Evolutionary conservation across 202 grass and related monocot species (phyloP), one percentile per base, ranked within the genome.

Genomic region (Miscanthus sacchariflorus): DNA sequence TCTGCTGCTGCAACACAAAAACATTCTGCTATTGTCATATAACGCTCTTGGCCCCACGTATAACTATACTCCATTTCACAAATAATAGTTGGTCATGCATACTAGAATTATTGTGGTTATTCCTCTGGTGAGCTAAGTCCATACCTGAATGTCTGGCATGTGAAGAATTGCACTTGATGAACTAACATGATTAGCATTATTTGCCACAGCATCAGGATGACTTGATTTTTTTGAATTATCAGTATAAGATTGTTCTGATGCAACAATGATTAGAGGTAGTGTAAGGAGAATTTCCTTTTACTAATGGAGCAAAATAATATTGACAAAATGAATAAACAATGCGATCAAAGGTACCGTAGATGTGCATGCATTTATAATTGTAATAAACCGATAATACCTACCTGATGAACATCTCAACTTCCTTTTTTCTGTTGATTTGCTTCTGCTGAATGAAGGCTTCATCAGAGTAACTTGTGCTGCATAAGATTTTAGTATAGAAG

Each of bases 391-490:
- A 59, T 24, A 58, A 33, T 80, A 59, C 19, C 89, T 93, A 90
- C 90, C 88, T 79, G 82, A 61, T 81, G 83, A 87, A 81, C 19
- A 49, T 58, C 42, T 78, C 25, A 28, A 24, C 58, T 89, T 93
- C 35, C 72, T 65, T 86, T 75, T 75, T 12, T 78, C 76, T 74
- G 56, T 71, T 50, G 59, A 39, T 88, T 92, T 92, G 40, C 36
- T 83, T 88, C 84, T 93, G 33, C 70, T 74, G 78, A 98, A 98
- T 78, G 88, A 81, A 81, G 89, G 93, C 84, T 86, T 86, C 25
- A 68, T 54, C 52, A 76, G 35, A 5, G 68, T 58, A 88, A 80
- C 74, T 74, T 85, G 73, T 83, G 81, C 84, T 85, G 80, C 72
- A 87, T 73, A 79, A 87, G 58, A 75, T 76, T 73, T 76, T 14